Evolutionary conservation across 805 yeast genomes (phyloP).

Genomic region (Kuraishia piskuri): DNA sequence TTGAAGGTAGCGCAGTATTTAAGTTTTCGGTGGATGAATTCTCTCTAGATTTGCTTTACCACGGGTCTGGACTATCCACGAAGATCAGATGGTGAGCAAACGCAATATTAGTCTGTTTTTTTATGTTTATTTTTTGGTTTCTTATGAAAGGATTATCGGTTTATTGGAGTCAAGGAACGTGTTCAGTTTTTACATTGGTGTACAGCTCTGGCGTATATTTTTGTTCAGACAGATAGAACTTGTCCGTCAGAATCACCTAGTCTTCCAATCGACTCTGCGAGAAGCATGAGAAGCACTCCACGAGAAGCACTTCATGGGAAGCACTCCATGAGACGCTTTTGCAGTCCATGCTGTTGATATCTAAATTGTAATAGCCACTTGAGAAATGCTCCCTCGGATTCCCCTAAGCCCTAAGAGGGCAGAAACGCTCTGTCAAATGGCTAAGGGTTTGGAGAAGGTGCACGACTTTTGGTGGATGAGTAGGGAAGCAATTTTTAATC

Average conservation of each 20-base stretch:
- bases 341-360: too few species aligned
- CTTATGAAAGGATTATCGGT: background rate
- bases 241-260: too few species aligned
- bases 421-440: background rate
- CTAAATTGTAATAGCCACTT: too few species aligned
- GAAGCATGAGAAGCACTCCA: too few species aligned
- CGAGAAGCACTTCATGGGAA: too few species aligned
- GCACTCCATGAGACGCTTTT: too few species aligned
- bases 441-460: background rate
- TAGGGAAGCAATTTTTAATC: background rate
- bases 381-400: too few species aligned
- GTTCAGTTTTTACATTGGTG: too few species aligned
- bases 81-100: slow-evolving; percentile 23
- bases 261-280: too few species aligned
- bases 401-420: background rate
- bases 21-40: slow-evolving; percentile 30
- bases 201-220: too few species aligned
- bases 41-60: slow-evolving; percentile 32
- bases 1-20: slow-evolving; percentile 37
- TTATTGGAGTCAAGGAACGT: background rate
- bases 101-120: too few species aligned
- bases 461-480: background rate
- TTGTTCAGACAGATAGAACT: too few species aligned
- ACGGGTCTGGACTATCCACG: slow-evolving; percentile 34
- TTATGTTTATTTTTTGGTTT: background rate